Evolutionary conservation across 2,329 filamentous ascomycete species (phyloP).

Genomic region (Penicillium sp.): DNA sequence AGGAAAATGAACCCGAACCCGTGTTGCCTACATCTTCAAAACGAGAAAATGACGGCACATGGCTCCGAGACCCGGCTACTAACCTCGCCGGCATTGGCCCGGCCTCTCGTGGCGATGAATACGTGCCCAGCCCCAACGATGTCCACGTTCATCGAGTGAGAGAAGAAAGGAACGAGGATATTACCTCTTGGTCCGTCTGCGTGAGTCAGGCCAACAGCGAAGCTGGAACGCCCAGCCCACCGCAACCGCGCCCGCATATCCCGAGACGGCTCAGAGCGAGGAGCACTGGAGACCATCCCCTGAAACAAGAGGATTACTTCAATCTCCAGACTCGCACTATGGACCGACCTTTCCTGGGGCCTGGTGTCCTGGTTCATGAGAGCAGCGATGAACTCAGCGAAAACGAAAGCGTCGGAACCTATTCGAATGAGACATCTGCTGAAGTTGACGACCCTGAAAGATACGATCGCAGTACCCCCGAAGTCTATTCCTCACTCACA

Average conservation of each 20-base stretch:
- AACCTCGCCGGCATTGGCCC: slow-evolving; percentile 52
- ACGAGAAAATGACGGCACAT: slow-evolving; percentile 50
- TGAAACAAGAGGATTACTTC: slow-evolving; percentile 37
- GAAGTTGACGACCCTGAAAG: slow-evolving; percentile 27
- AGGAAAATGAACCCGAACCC: slow-evolving; percentile 17
- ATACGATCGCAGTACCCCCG: slow-evolving; percentile 22
- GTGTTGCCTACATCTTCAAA: slow-evolving; percentile 22
- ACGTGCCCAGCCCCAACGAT: slow-evolving; percentile 53
- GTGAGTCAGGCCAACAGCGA: slow-evolving; percentile 51
- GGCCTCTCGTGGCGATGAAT: slow-evolving; percentile 44
- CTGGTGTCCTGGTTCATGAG: slow-evolving; percentile 51
- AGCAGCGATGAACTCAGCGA: slow-evolving; percentile 47
- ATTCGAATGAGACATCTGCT: slow-evolving; percentile 30
- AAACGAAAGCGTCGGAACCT: slow-evolving; percentile 27
- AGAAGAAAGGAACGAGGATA: slow-evolving; percentile 55
- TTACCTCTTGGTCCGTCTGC: slow-evolving; percentile 54
- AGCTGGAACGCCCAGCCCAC: slow-evolving; percentile 25
- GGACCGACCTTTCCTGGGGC: slow-evolving; percentile 51
- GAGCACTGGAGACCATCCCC: slow-evolving; percentile 39
- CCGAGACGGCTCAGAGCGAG: slow-evolving; percentile 49
- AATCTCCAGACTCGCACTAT: slow-evolving; percentile 27
- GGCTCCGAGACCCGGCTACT: slow-evolving; percentile 41
- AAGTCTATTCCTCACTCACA: slow-evolving; percentile 19
- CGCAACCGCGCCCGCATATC: slow-evolving; percentile 24
- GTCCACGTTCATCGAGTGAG: slow-evolving; percentile 49